A percentile compares a stretch with the other conserved stretches of the same genome.
Evolutionary conservation across 805 yeast species (phyloP).

Genomic region (Yarrowia hollandica): DNA sequence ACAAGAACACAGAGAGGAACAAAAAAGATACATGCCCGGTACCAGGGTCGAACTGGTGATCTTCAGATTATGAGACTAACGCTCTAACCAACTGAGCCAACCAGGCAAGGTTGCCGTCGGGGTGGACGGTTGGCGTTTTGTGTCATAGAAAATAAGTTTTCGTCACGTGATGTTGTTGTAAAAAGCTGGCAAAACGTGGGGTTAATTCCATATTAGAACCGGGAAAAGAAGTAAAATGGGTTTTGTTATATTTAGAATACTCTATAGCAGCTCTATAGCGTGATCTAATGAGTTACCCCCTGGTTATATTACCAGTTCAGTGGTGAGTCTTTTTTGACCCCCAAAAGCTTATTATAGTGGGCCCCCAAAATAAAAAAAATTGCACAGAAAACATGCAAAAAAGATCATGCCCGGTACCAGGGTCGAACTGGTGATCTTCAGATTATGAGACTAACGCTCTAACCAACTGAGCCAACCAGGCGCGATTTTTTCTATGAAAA

Average conservation of each 20-base stretch:
- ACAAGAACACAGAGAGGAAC: not conserved
- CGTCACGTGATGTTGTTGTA: not conserved
- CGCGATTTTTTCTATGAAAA: not conserved
- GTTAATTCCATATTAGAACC: too few relatives aligned
- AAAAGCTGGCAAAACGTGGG: too few relatives aligned
- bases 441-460: constrained; percentile 28
- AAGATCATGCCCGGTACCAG: constrained; percentile 23
- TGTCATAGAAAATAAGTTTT: not conserved
- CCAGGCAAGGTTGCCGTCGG: constrained; percentile 3
- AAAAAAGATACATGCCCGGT: constrained; percentile 13
- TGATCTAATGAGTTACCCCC: too few relatives aligned
- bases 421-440: constrained; percentile 28
- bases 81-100: constrained; percentile 28
- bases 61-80: constrained; percentile 28
- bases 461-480: constrained; percentile 28
- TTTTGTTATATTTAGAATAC: too few relatives aligned
- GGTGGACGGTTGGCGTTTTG: not conserved
- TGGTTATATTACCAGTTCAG: too few relatives aligned
- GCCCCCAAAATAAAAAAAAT: too few relatives aligned
- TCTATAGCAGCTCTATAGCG: too few relatives aligned
- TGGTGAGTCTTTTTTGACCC: too few relatives aligned
- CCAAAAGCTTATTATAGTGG: too few relatives aligned
- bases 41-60: constrained; percentile 28
- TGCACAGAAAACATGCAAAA: too few relatives aligned
- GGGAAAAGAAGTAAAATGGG: not conserved